Percentiles rank a stretch among this genome's conserved stretches.
These are phyloP conservation scores for Epichloe festucae DNA, from an alignment of 2,329 filamentous ascomycete genomes.

Conservation along the genomic window DNA sequence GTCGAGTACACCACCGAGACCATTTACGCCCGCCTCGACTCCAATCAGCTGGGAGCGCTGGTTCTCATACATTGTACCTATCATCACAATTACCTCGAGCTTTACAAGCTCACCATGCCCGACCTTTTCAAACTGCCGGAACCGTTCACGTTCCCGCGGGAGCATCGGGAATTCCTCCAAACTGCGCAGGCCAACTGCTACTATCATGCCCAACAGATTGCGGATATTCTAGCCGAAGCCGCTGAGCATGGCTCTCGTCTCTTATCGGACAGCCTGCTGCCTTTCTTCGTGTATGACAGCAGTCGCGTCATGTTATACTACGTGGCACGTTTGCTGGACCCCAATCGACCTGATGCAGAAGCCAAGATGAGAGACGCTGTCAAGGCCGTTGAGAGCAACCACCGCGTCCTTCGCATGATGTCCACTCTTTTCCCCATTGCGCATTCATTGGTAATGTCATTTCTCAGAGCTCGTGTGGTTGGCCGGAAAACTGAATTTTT, in stretches of 20 bases:
- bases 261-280: slow-evolving; percentile 30
- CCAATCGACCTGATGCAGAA: slow-evolving; percentile 20
- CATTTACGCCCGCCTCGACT: slow-evolving; percentile 32
- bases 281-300: slow-evolving; percentile 34
- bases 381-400: slow-evolving; percentile 27
- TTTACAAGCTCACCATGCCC: slow-evolving; percentile 33
- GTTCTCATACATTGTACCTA: slow-evolving; percentile 33
- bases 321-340: slow-evolving; percentile 28
- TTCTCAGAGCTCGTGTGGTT: neutral
- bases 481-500: neutral
- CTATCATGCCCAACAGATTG: slow-evolving; percentile 25
- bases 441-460: slow-evolving; percentile 22
- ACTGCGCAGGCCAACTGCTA: slow-evolving; percentile 25
- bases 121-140: slow-evolving; percentile 30
- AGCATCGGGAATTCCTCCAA: slow-evolving; percentile 24
- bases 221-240: slow-evolving; percentile 25
- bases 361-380: slow-evolving; percentile 25
- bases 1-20: slow-evolving; percentile 30
- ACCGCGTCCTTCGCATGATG: slow-evolving; percentile 23
- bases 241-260: slow-evolving; percentile 27
- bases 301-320: slow-evolving; percentile 35
- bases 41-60: slow-evolving; percentile 31
- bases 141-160: slow-evolving; percentile 25
- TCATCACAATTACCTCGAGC: slow-evolving; percentile 31
- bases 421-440: slow-evolving; percentile 26